phyloP scores from a whole-genome alignment of 2,329 filamentous ascomycete genomes.

The Xylaria polymorpha region DNA sequence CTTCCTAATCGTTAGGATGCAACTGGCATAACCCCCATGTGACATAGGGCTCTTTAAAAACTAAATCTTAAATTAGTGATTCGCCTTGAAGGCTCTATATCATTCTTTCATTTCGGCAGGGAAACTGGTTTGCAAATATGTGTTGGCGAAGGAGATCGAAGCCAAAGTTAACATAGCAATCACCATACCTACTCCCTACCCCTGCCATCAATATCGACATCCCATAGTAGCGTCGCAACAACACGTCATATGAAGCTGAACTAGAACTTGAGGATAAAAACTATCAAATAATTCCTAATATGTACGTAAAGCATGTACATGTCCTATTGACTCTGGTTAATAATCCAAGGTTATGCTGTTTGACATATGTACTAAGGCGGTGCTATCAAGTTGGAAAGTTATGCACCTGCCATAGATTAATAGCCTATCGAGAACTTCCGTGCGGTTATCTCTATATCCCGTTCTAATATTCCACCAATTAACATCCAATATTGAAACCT shows the following conservation, averaged over 20 bases:
- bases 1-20: neutral
- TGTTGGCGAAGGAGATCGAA: neutral
- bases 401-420: neutral
- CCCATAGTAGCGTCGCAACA: neutral
- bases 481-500: neutral
- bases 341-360: too few relatives aligned
- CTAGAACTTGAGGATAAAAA: neutral
- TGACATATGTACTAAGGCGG: neutral
- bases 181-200: too few relatives aligned
- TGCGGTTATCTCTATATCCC: neutral
- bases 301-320: too few relatives aligned
- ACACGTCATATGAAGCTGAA: neutral
- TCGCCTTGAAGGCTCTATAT: too few relatives aligned
- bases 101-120: too few relatives aligned
- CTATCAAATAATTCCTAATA: neutral
- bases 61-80: too few relatives aligned
- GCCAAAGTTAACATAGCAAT: neutral
- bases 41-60: too few relatives aligned
- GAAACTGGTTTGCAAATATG: too few relatives aligned
- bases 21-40: too few relatives aligned
- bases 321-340: too few relatives aligned
- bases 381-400: neutral
- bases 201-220: neutral
- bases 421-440: too few relatives aligned
- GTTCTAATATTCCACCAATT: neutral